Evolutionary conservation across 371 early-diverging fungal species (phyloP), one percentile per base, ranked within the genome.

Genomic region (Conidiobolus incongruus): DNA sequence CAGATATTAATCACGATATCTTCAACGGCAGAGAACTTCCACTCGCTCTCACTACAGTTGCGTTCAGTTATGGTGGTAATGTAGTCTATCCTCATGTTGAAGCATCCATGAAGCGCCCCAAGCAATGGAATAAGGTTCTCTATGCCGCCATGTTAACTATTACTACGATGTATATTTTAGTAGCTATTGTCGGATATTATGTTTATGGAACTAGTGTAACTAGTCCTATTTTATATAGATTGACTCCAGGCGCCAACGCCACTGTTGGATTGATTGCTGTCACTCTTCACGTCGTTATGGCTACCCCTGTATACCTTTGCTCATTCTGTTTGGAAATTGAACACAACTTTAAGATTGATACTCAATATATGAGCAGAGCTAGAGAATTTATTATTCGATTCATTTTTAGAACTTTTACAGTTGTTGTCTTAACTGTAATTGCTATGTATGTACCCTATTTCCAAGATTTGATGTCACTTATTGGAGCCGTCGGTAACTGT

Each of bases 21-120:
- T 3, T 26, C 26, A 26, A 26, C 8, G 26, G 26, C 3, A 4
- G 4, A 4, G 26, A 8, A 26, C 59, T 53, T 13, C 49, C 53
- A 19, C 19, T 47, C 1, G 34, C 53, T 15, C 24, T 53, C 5
- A 50, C 81, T 11, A 76, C 84, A 71, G 63, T 66, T 43, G 77
- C 76, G 35, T 79, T 80, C 54, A 66, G 68, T 52, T 83, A 75
- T 47, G 81, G 84, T 44, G 84, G 82, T 36, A 83, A 81, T 52
- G 65, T 75, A 15, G 70, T 81, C 33, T 83, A 77, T 52, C 49
- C 58, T 49, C 47, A 55, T 52, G 43, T 54, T 47, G 35, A 55
- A 53, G 32, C 51, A 48, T 74, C 82, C n/a, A 83, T 91, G 86
- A 65, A 68, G 50, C 52, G 70, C 22, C 87, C 81, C 42, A 62